Conservation (phyloP, 1,284 basidiomycete species). For the Naganishia liquefaciens region DNA sequence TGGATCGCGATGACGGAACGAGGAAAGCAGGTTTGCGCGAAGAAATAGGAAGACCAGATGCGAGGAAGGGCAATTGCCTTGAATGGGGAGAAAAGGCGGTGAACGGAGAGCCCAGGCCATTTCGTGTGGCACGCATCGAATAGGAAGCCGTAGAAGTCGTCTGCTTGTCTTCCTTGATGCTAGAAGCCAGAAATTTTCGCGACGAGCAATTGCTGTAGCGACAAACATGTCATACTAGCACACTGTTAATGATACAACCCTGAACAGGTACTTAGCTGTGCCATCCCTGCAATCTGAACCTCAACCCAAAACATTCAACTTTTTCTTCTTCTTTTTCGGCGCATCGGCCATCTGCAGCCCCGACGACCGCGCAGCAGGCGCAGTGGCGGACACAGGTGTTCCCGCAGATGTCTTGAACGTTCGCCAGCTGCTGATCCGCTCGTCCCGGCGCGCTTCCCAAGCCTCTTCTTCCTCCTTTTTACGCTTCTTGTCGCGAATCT, state of each 20-base stretch:
- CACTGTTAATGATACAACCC: neutral
- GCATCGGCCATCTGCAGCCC: neutral
- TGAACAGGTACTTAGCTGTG: neutral
- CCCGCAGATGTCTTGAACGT: constrained; percentile 39
- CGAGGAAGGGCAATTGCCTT: neutral
- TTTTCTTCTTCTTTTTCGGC: constrained; percentile 34
- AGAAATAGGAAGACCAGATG: neutral
- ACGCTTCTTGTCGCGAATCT: constrained; percentile 53
- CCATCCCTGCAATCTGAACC: neutral
- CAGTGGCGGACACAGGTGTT: neutral
- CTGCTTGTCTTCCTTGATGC: no score
- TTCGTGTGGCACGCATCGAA: no score
- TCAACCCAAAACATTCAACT: constrained; percentile 33
- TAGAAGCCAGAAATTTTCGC: neutral
- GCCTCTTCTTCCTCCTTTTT: constrained; percentile 57
- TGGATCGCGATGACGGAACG: constrained; percentile 23
- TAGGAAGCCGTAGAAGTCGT: no score
- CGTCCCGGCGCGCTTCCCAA: constrained; percentile 57
- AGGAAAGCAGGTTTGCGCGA: constrained; percentile 8
- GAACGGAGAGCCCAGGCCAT: no score
- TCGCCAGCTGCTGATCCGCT: constrained; percentile 50
- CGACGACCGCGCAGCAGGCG: neutral
- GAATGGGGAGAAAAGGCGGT: neutral
- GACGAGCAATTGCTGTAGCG: neutral
- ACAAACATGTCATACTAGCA: neutral